Base-by-base conservation (phyloP, 1,284 basidiomycete species). In the Inonotus obliquus region DNA sequence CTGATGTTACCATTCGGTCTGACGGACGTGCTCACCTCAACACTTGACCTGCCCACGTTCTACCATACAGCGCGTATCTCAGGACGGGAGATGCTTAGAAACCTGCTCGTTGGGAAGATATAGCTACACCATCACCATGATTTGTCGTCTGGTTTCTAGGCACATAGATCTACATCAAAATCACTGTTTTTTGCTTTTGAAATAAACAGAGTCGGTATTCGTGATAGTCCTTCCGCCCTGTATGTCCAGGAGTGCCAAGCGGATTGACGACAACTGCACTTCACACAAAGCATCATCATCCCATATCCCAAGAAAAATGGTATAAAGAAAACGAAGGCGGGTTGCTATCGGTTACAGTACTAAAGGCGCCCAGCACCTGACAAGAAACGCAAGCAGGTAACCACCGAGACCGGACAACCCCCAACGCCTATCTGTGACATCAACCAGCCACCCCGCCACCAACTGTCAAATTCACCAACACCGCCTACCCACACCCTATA, bases 1-100 rank as follows among this genome's bases (percentile, higher is more conserved):
- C 77, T 86, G 47, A 95, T 95, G 93, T 71, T 96, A 63, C 95
- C 96, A 0, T 98, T 99, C 68, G 96, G 96, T 0, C 82, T 96
- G 47, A 89, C 90, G 19, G 97, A 99, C 73, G 81, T 81, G 5
- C 67, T 98, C 59, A 86, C 85, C 19, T 98, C 95, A 5, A 98
- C 96, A 2, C 82, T 98, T 19, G 96, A 99, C 75, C 67, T 94
- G 57, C 82, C 83, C 10, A 93, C 94, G 0, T 78, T 98, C 63
- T 94, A 86, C 72, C 79, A 88, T 67, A 98, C 96, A 0, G 77
- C 81, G 3, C 77, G 85, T 54, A 84, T 97, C 67, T 94, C 94
- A 0, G 95, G 74, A 0, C 76, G 92, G 60, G 93, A 96, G 77
- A 96, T 92, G 74, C 75, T 89, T 63, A 79, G 75, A 63, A 97